Evolutionary conservation across 1,284 basidiomycete species (phyloP).

Genomic region (Hypsizygus ulmarius): DNA sequence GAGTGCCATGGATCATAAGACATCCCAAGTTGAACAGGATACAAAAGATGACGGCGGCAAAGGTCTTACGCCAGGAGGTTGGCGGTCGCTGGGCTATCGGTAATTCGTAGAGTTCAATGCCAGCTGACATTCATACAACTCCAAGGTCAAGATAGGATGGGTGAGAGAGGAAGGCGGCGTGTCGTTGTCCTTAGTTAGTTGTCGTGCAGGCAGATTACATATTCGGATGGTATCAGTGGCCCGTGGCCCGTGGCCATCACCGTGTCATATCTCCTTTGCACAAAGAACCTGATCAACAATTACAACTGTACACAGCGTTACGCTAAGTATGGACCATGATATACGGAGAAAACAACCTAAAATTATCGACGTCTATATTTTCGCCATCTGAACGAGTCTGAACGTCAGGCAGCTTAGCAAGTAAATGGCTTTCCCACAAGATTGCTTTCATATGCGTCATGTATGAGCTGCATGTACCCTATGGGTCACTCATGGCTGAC

Average conservation of each 20-base stretch:
- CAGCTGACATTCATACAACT: slow-evolving; percentile 16
- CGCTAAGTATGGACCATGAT: neutral
- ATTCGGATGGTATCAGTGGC: no score
- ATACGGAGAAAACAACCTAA: no score
- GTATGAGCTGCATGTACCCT: slow-evolving; percentile 39
- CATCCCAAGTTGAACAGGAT: slow-evolving; percentile 68
- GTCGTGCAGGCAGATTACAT: no score
- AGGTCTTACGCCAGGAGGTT: slow-evolving; percentile 49
- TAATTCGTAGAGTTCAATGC: slow-evolving; percentile 40
- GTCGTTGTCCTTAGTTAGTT: neutral
- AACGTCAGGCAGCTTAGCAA: slow-evolving; percentile 31
- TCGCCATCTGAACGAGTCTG: neutral
- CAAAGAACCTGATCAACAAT: neutral
- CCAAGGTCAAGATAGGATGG: neutral
- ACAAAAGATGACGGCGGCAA: slow-evolving; percentile 53
- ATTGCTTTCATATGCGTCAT: slow-evolving; percentile 43
- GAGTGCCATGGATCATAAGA: slow-evolving; percentile 66
- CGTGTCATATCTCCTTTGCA: neutral
- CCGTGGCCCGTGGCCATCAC: no score
- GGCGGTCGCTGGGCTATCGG: slow-evolving; percentile 61
- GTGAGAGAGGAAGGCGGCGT: neutral
- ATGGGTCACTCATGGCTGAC: slow-evolving; percentile 1
- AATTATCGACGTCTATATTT: no score
- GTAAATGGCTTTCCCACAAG: slow-evolving; percentile 50
- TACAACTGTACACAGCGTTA: neutral